phyloP scores from a whole-genome alignment of 495 filamentous ascomycete genomes.

The Achaetomiella virescens region DNA sequence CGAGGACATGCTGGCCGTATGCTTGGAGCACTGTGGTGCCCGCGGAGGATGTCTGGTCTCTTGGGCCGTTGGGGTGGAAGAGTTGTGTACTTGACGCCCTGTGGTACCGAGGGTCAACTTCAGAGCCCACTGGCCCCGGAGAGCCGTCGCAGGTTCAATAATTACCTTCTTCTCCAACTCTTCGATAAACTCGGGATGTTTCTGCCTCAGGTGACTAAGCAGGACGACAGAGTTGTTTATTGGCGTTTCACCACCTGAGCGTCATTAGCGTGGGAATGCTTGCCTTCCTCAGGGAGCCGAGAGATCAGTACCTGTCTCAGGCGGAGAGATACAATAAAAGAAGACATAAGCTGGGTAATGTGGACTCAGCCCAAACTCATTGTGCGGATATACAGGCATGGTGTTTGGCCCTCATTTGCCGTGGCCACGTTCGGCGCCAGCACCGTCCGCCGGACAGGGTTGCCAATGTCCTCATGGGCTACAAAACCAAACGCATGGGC shows the following conservation, averaged over 20 bases:
- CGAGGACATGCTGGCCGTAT: constrained; percentile 45
- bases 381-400: constrained; percentile 48
- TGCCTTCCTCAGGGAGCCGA: neutral
- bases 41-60: constrained; percentile 38
- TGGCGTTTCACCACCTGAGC: constrained; percentile 44
- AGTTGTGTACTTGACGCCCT: constrained; percentile 41
- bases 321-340: constrained; percentile 40
- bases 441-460: constrained; percentile 44
- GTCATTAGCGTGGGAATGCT: constrained; percentile 3
- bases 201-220: constrained; percentile 41
- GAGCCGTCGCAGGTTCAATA: no score
- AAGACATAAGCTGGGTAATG: constrained; percentile 51
- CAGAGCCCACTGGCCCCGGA: no score
- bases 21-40: constrained; percentile 48
- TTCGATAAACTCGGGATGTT: constrained; percentile 45
- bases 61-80: constrained; percentile 21
- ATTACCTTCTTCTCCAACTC: constrained; percentile 38
- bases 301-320: constrained; percentile 17
- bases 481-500: constrained; percentile 49
- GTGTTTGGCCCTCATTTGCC: constrained; percentile 50
- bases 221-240: constrained; percentile 47
- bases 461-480: constrained; percentile 52
- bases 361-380: constrained; percentile 49
- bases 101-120: no score
- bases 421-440: constrained; percentile 49